These are phyloP conservation scores for Alternaria sp. DNA, from an alignment of 2,329 filamentous ascomycete species.

Conservation along the genomic window DNA sequence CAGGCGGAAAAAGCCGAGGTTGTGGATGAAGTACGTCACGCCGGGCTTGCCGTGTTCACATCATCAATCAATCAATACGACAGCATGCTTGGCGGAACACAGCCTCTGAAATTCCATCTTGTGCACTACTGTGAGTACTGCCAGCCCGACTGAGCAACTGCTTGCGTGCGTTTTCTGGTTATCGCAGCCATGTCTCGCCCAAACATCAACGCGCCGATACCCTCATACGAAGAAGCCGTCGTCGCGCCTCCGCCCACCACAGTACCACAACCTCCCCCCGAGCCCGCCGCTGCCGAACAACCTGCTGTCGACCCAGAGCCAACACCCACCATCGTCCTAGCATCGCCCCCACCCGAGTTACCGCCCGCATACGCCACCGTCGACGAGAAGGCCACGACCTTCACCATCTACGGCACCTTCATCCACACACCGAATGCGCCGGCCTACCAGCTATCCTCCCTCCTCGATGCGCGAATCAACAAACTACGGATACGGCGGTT, in stretches of 20 bases:
- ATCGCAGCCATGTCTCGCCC: slow-evolving; percentile 4
- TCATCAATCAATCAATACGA: not conserved
- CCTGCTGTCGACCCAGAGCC: not conserved
- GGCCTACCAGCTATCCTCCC: slow-evolving; percentile 34
- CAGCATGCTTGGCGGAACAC: slow-evolving; percentile 8
- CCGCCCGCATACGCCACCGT: slow-evolving; percentile 33
- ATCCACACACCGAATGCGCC: slow-evolving; percentile 31
- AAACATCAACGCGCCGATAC: slow-evolving; percentile 14
- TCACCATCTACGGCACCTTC: slow-evolving; percentile 33
- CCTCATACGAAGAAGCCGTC: slow-evolving; percentile 26
- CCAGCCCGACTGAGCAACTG: not conserved
- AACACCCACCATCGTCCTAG: not conserved
- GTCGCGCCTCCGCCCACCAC: not conserved
- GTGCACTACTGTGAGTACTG: not conserved
- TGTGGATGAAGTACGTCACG: slow-evolving; percentile 3
- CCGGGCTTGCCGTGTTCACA: slow-evolving; percentile 2
- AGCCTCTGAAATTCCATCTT: not conserved
- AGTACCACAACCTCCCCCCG: not conserved
- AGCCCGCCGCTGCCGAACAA: not conserved
- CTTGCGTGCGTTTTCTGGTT: not conserved
- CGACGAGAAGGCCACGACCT: slow-evolving; percentile 29
- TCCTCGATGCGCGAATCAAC: slow-evolving; percentile 27
- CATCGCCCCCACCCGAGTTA: slow-evolving; percentile 5
- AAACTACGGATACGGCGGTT: slow-evolving; percentile 30
- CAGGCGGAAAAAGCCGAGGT: not conserved